These are phyloP conservation scores for Dothiorella sarmentorum DNA, from an alignment of 2,329 filamentous ascomycete genomes.

Conservation along the genomic window DNA sequence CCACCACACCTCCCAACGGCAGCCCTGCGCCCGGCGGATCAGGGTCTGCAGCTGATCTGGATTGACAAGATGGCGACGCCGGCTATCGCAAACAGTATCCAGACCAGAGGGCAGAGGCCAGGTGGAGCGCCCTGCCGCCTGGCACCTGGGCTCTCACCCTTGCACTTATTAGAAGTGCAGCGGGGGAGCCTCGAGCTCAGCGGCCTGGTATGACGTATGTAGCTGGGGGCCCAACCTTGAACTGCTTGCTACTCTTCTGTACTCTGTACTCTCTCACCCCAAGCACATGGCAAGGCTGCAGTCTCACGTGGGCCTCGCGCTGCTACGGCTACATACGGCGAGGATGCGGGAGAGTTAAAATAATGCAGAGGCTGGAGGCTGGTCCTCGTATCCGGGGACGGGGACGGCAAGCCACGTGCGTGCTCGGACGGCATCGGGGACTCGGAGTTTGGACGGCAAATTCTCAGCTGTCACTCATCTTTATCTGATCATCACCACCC, in stretches of 20 bases:
- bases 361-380: too few species aligned
- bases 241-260: too few species aligned
- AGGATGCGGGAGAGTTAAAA: too few species aligned
- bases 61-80: background rate
- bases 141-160: too few species aligned
- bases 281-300: background rate
- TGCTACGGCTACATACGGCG: background rate
- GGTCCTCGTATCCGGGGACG: background rate
- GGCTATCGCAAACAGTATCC: background rate
- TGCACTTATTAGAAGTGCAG: background rate
- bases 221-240: too few species aligned
- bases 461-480: background rate
- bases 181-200: background rate
- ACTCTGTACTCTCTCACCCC: too few species aligned
- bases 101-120: background rate
- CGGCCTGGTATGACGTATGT: slow-evolving; percentile 1
- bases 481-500: slow-evolving; percentile 16
- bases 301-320: background rate
- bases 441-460: slow-evolving; percentile 7
- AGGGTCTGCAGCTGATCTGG: slow-evolving; percentile 2
- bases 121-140: background rate
- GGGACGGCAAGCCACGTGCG: background rate
- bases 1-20: background rate
- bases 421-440: background rate
- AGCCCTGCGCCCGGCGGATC: background rate